Percentiles rank a stretch among this genome's conserved stretches.
These are phyloP conservation scores for sweet orange (Citrus sinensis) DNA, from an alignment of 345 rosid species.

Conservation along the genomic window DVS_A1.0 CM039164.1:22094001-22094500, in stretches of 20 bases:
- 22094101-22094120: constrained; percentile 14
- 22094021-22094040: background rate
- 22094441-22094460: background rate
- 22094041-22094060: background rate
- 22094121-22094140: constrained; percentile 21
- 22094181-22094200: constrained; percentile 61
- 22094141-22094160: constrained; percentile 70
- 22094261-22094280: background rate
- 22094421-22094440: background rate
- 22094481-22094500: background rate
- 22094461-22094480: background rate
- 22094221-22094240: constrained; percentile 63
- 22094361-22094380: constrained; percentile 50
- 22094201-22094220: constrained; percentile 61
- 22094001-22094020: background rate
- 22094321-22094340: constrained; percentile 68
- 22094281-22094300: background rate
- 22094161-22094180: constrained; percentile 41
- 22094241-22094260: background rate
- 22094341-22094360: constrained; percentile 62
- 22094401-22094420: background rate
- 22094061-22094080: constrained; percentile 19
- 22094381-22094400: constrained; percentile 36
- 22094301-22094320: constrained; percentile 2
- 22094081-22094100: constrained; percentile 15